These are phyloP conservation scores for Vachellia collinsii DNA, from an alignment of 306 rosid species.

Conservation along the genomic window DNA sequence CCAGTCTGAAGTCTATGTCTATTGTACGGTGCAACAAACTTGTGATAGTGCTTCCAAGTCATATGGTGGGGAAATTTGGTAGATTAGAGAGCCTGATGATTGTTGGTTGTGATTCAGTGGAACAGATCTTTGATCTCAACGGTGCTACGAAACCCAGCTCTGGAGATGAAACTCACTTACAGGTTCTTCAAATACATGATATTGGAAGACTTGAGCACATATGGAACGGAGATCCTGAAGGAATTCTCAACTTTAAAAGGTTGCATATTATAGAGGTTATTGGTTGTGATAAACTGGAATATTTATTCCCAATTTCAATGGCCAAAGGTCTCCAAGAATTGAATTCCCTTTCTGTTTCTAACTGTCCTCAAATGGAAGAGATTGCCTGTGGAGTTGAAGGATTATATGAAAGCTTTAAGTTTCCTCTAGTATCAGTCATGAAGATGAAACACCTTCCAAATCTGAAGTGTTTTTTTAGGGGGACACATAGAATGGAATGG, in stretches of 20 bases:
- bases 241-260: not conserved
- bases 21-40: conserved; percentile 24
- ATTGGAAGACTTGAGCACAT: conserved; percentile 8
- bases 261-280: not conserved
- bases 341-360: not conserved
- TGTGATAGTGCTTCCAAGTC: not conserved
- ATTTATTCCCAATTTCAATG: conserved; percentile 30
- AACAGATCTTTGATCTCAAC: not conserved
- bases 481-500: not conserved
- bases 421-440: not conserved
- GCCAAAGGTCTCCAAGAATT: not conserved
- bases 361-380: not conserved
- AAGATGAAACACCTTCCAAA: not conserved
- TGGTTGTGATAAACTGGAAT: not conserved
- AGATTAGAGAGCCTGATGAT: not conserved
- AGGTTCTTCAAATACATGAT: not conserved
- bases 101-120: not conserved
- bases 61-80: not conserved
- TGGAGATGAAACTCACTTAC: not conserved
- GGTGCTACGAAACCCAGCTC: not conserved
- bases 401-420: not conserved
- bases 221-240: conserved; percentile 23
- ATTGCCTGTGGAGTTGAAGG: not conserved
- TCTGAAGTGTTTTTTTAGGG: not conserved
- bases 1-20: not conserved